Conservation (phyloP, 345 rosid genomes). For the Lenwebbia sp. region DNA sequence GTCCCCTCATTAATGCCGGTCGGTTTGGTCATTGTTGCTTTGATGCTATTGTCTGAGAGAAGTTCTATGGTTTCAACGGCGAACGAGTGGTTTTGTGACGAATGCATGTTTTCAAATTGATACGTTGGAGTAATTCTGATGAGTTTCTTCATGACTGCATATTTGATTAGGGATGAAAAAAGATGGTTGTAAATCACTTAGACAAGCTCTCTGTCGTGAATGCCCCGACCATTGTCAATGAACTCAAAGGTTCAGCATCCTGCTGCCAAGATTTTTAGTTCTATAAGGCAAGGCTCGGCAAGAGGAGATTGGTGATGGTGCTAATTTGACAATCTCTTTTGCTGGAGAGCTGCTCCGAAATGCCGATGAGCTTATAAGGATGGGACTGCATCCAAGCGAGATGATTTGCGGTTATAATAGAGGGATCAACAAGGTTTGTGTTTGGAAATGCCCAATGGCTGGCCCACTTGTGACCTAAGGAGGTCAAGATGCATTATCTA, state of each 20-base stretch:
- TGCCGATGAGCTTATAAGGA: slow-evolving; percentile 84
- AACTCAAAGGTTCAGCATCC: slow-evolving; percentile 96
- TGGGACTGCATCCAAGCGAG: slow-evolving; percentile 87
- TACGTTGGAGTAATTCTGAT: neutral
- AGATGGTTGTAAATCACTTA: slow-evolving; percentile 86
- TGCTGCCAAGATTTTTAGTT: slow-evolving; percentile 77
- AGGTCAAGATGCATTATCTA: neutral
- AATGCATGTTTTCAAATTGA: neutral
- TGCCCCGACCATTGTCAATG: slow-evolving; percentile 81
- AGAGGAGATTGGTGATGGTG: slow-evolving; percentile 95
- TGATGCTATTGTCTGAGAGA: neutral
- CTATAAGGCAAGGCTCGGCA: slow-evolving; percentile 85
- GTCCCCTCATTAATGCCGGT: neutral
- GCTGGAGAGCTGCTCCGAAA: slow-evolving; percentile 86
- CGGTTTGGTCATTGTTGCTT: neutral
- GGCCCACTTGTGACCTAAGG: neutral
- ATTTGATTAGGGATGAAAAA: slow-evolving; percentile 66
- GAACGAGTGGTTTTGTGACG: neutral
- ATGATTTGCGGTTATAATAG: slow-evolving; percentile 74
- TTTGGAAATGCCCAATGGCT: neutral
- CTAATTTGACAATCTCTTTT: slow-evolving; percentile 74
- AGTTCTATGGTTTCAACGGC: neutral
- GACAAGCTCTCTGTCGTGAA: slow-evolving; percentile 71
- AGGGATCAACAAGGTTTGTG: slow-evolving; percentile 49
- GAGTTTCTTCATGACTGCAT: neutral